Evolutionary conservation across 768 basidiomycete species (phyloP).

Genomic region (Pholiota microspora): DNA sequence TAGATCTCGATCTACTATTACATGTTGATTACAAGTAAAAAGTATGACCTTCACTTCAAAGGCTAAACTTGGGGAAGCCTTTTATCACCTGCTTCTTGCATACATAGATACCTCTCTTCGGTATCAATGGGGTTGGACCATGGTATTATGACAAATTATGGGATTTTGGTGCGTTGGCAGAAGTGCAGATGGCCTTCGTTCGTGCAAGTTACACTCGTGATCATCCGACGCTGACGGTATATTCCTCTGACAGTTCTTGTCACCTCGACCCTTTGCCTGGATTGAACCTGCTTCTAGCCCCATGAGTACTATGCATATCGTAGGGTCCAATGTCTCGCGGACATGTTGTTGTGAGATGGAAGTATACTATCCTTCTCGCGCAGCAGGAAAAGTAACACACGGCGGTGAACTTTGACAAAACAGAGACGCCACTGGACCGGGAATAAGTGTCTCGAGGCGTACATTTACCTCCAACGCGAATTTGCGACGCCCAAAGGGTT

Average conservation of each 20-base stretch:
- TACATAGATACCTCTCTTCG: not conserved
- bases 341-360: not conserved
- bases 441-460: not conserved
- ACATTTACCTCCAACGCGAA: not conserved
- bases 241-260: not conserved
- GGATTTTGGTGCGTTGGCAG: not conserved
- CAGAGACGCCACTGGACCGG: not conserved
- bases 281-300: not conserved
- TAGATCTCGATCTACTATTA: too few relatives aligned
- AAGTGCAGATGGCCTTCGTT: too few relatives aligned
- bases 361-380: not conserved
- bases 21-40: not conserved
- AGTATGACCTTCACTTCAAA: not conserved
- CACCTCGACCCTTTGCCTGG: not conserved
- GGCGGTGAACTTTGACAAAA: too few relatives aligned
- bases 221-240: not conserved
- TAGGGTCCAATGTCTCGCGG: not conserved
- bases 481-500: too few relatives aligned
- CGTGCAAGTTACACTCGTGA: not conserved
- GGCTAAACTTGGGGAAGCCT: not conserved
- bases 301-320: not conserved
- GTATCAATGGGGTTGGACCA: not conserved
- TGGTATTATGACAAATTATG: not conserved
- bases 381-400: too few relatives aligned
- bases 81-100: not conserved